Base-by-base conservation (phyloP, 805 yeast species). In the Metschnikowia cerradonensis region DNA sequence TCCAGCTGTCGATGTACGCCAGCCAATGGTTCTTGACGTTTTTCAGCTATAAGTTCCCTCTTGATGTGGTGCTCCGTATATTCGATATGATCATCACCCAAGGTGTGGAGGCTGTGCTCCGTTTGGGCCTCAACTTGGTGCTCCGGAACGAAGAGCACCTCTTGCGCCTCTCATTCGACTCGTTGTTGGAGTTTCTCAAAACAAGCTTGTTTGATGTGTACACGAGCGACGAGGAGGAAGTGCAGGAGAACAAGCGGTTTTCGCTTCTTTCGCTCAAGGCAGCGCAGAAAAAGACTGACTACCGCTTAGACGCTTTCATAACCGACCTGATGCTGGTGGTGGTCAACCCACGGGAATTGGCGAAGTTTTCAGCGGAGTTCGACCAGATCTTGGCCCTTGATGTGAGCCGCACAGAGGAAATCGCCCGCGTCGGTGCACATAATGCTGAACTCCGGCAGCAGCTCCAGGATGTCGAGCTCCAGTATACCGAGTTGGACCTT, bases 1-100 rank as follows among this genome's bases (percentile, higher is more conserved):
- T 94, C 22, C 80, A 85, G 53, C 87, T 96, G 2, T 86, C 96
- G 20, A 92, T 92, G 98, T 94, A 89, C 73, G 98, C 97, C 0
- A 84, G 96, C 1, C 98, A 94, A 68, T 94, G 99, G 99, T 92
- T 94, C 63, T 76, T 94, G 60, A 94, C 98, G 0, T 78, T 94
- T 57, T 94, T 94, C 69, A 96, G 96, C 6, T 94, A 94, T 73
- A 90, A 90, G 65, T 92, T 94, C 66, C 98, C 99, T 14, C 72
- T 91, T 46, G 88, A 83, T 50, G 85, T 92, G 64, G 97, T 94
- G 22, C 71, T 90, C 56, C 77, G 97, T 54, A 88, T 94, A 38
- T 89, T 81, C 66, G 99, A 94, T 70, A 80, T 89, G 53, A 83
- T 94, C 6, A 82, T 94, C 47, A 85, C 95, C 6, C 97, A 94